Conservation (phyloP, 2,329 filamentous ascomycete genomes). For the Cladosporium sp. region DNA sequence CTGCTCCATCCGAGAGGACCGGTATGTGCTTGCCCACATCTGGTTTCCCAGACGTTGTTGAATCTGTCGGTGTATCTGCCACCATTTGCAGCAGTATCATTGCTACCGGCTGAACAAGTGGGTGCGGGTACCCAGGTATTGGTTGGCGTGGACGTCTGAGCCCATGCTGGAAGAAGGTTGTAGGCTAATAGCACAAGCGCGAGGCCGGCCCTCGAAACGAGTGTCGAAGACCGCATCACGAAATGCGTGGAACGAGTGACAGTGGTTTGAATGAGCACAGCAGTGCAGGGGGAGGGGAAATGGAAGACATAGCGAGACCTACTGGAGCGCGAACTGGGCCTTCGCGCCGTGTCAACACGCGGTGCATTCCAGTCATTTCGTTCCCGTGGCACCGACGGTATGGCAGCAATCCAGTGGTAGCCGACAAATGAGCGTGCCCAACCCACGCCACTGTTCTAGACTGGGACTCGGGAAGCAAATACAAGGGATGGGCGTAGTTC, state of each 20-base stretch:
- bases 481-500: too few relatives aligned
- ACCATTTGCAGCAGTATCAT: neutral
- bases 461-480: too few relatives aligned
- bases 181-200: slow-evolving; percentile 1
- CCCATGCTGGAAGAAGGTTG: neutral
- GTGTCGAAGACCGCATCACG: slow-evolving; percentile 10
- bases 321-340: slow-evolving; percentile 1
- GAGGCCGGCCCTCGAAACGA: slow-evolving; percentile 9
- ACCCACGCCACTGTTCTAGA: too few relatives aligned
- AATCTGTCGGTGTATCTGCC: slow-evolving; percentile 16
- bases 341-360: slow-evolving; percentile 17
- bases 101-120: slow-evolving; percentile 7
- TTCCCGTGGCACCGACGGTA: neutral
- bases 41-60: slow-evolving; percentile 14
- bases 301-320: slow-evolving; percentile 10
- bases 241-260: slow-evolving; percentile 9
- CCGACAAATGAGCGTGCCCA: too few relatives aligned
- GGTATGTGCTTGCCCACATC: slow-evolving; percentile 13
- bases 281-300: neutral
- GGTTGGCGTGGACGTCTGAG: slow-evolving; percentile 11
- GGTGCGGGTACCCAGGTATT: slow-evolving; percentile 14
- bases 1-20: neutral
- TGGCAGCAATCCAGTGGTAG: slow-evolving; percentile 1
- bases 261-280: neutral
- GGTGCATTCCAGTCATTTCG: slow-evolving; percentile 25